Evolutionary conservation across 805 yeast species (phyloP).

Genomic region (Metschnikowia gelsemii): DNA sequence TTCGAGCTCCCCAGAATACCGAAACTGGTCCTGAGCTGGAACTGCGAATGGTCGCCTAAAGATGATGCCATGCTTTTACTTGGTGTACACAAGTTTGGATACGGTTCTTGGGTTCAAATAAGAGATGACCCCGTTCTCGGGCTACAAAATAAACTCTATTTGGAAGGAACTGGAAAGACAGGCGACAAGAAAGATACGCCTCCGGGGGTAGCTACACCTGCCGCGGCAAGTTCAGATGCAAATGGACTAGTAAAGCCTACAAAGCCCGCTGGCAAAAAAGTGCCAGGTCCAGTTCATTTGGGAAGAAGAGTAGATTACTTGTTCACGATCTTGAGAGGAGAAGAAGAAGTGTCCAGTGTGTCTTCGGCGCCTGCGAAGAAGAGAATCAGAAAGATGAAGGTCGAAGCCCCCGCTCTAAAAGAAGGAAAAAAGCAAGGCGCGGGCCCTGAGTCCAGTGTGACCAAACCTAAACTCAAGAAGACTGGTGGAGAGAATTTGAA

Average conservation of each 20-base stretch:
- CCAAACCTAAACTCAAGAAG: slow-evolving; percentile 13
- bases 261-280: slow-evolving; percentile 44
- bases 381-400: slow-evolving; percentile 21
- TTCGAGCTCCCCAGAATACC: slow-evolving; percentile 64
- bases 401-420: slow-evolving; percentile 11
- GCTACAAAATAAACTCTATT: slow-evolving; percentile 77
- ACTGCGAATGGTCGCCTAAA: slow-evolving; percentile 74
- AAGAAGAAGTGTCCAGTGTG: slow-evolving; percentile 32
- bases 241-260: too few species aligned
- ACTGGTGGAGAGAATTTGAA: slow-evolving; percentile 17
- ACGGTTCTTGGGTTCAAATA: slow-evolving; percentile 92
- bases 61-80: slow-evolving; percentile 86
- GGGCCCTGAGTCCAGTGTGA: background rate
- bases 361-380: slow-evolving; percentile 17
- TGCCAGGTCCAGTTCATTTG: slow-evolving; percentile 90
- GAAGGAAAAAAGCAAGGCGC: slow-evolving; percentile 2
- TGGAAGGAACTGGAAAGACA: slow-evolving; percentile 40
- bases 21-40: slow-evolving; percentile 89
- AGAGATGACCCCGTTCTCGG: slow-evolving; percentile 94
- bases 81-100: slow-evolving; percentile 91
- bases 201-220: background rate
- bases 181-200: slow-evolving; percentile 17
- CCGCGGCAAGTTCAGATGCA: slow-evolving; percentile 11
- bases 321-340: slow-evolving; percentile 66
- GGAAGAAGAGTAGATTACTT: slow-evolving; percentile 90